Conservation (phyloP, 1,284 basidiomycete species). For the Apiotrichum montevideense region DNA sequence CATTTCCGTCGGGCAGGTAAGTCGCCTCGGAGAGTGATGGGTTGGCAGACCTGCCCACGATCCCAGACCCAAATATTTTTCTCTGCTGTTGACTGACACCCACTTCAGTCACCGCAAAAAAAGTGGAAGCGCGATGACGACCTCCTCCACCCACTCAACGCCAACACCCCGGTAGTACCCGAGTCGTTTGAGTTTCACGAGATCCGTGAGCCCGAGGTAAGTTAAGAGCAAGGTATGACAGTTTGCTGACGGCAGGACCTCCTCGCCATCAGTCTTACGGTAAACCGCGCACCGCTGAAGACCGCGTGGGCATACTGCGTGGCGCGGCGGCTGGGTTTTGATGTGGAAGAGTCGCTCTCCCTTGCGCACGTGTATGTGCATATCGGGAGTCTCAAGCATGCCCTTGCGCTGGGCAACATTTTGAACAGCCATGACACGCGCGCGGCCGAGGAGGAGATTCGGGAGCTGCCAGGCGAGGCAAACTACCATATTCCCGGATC, state of each 20-base stretch:
- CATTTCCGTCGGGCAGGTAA: conserved; percentile 30
- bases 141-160: not conserved
- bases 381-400: conserved; percentile 78
- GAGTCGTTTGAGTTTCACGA: conserved; percentile 31
- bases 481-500: conserved; percentile 10
- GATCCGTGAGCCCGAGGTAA: conserved; percentile 42
- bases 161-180: conserved; percentile 57
- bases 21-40: not conserved
- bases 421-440: conserved; percentile 49
- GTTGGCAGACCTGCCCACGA: not conserved
- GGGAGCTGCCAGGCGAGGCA: conserved; percentile 33
- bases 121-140: not conserved
- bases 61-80: not conserved
- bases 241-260: conserved; percentile 52
- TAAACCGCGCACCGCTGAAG: conserved; percentile 91
- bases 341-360: conserved; percentile 70
- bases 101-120: not conserved
- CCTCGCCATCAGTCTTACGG: conserved; percentile 56
- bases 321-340: conserved; percentile 77
- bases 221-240: conserved; percentile 50
- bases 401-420: conserved; percentile 67
- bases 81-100: not conserved
- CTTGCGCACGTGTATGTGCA: conserved; percentile 70
- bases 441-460: conserved; percentile 41
- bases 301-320: conserved; percentile 85